Evolutionary conservation across 1,139 yeast genomes (phyloP).

Genomic region (Blastobotrys arbuscula): DNA sequence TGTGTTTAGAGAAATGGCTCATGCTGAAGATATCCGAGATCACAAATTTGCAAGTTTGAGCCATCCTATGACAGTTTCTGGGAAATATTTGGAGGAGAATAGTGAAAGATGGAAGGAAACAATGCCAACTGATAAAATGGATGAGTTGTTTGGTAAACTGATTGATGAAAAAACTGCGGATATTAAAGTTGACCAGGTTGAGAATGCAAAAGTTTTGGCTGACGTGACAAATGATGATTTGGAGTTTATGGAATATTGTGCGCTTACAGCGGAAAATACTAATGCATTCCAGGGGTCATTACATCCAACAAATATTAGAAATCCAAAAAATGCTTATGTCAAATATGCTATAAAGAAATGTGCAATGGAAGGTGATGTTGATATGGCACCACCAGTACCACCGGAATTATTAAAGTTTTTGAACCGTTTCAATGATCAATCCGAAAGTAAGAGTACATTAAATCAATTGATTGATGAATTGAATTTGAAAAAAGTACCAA

Average conservation of each 20-base stretch:
- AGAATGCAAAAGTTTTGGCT: too few species aligned
- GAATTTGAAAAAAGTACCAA: slow-evolving; percentile 20
- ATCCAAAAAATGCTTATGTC: background rate
- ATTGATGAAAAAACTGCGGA: slow-evolving; percentile 39
- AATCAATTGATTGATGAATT: slow-evolving; percentile 23
- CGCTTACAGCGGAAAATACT: background rate
- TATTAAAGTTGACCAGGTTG: slow-evolving; percentile 11
- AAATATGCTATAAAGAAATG: slow-evolving; percentile 28
- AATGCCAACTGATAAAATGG: slow-evolving; percentile 36
- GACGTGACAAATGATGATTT: too few species aligned
- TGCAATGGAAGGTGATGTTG: slow-evolving; percentile 25
- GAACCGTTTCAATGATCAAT: slow-evolving; percentile 19
- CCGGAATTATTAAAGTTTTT: slow-evolving; percentile 21
- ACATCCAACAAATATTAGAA: background rate
- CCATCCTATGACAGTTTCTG: slow-evolving; percentile 34
- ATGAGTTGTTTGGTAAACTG: slow-evolving; percentile 37
- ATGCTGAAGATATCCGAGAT: slow-evolving; percentile 67
- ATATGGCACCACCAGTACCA: slow-evolving; percentile 21
- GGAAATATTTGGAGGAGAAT: slow-evolving; percentile 28
- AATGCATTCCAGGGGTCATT: background rate
- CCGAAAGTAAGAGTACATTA: slow-evolving; percentile 18
- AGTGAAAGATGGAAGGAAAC: slow-evolving; percentile 17
- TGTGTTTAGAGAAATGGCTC: slow-evolving; percentile 46
- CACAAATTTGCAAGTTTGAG: slow-evolving; percentile 54
- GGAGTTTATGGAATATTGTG: too few species aligned